Conservation (phyloP, 2,329 filamentous ascomycete species). For the Thelonectria olida region DNA sequence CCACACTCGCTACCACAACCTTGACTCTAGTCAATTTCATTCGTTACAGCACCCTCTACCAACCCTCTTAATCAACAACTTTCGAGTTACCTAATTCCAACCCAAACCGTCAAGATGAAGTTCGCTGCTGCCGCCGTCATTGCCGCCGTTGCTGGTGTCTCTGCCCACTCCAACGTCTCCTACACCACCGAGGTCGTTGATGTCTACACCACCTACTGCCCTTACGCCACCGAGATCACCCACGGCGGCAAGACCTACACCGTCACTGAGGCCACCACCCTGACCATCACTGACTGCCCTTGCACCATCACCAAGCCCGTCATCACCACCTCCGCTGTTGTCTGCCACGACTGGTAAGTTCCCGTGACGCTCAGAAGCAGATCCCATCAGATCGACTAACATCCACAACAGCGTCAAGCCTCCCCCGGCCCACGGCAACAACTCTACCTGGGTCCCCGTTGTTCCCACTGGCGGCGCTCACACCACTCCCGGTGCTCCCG, state of each 20-base stretch:
- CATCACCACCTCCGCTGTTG: constrained; percentile 59
- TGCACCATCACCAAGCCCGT: constrained; percentile 73
- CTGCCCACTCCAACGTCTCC: constrained; percentile 55
- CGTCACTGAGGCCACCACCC: constrained; percentile 72
- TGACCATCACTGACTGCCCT: constrained; percentile 78
- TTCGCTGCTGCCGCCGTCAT: constrained; percentile 64
- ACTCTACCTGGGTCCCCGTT: constrained; percentile 24
- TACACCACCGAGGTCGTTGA: constrained; percentile 74
- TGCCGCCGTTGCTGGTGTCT: constrained; percentile 61
- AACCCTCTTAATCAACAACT: constrained; percentile 43
- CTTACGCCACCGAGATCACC: constrained; percentile 69
- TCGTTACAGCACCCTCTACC: constrained; percentile 35
- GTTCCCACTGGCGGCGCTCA: constrained; percentile 24
- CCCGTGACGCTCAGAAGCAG: not conserved
- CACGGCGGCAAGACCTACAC: constrained; percentile 74
- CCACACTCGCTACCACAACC: constrained; percentile 40
- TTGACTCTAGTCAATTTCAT: constrained; percentile 43
- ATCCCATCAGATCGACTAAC: not conserved
- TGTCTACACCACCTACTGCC: constrained; percentile 77
- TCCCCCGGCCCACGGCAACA: constrained; percentile 7
- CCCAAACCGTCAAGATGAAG: constrained; percentile 69
- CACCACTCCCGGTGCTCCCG: constrained; percentile 29
- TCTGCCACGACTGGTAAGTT: constrained; percentile 64
- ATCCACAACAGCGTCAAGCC: constrained; percentile 16
- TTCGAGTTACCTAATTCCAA: constrained; percentile 51